A percentile compares a stretch with the other conserved stretches of the same genome.
These are phyloP conservation scores for Fusarium setosum DNA, from an alignment of 2,329 filamentous ascomycete genomes.

Conservation along the genomic window DNA sequence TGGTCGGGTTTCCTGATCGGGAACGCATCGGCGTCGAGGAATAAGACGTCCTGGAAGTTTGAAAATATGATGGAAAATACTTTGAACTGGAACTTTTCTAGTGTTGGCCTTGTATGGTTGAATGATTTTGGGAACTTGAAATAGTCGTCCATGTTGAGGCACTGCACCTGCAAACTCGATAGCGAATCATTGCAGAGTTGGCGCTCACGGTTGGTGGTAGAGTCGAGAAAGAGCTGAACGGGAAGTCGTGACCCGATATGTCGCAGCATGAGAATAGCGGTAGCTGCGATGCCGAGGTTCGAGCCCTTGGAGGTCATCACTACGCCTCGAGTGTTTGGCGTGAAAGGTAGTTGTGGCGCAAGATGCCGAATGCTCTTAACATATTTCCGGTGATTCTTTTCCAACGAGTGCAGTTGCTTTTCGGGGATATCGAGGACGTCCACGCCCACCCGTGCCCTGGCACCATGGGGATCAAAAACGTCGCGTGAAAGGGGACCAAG, in stretches of 20 bases:
- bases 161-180: slow-evolving; percentile 13
- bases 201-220: slow-evolving; percentile 20
- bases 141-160: slow-evolving; percentile 38
- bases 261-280: slow-evolving; percentile 36
- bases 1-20: slow-evolving; percentile 33
- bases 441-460: too few relatives aligned
- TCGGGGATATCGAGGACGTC: slow-evolving; percentile 25
- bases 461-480: too few relatives aligned
- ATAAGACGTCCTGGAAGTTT: slow-evolving; percentile 37
- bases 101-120: slow-evolving; percentile 2
- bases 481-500: too few relatives aligned
- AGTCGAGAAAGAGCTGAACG: slow-evolving; percentile 34
- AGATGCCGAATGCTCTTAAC: slow-evolving; percentile 22
- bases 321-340: slow-evolving; percentile 19
- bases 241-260: slow-evolving; percentile 34
- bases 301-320: slow-evolving; percentile 37
- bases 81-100: slow-evolving; percentile 38
- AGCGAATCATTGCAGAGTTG: slow-evolving; percentile 20
- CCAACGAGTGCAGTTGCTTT: slow-evolving; percentile 22
- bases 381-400: slow-evolving; percentile 26
- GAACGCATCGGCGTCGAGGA: slow-evolving; percentile 40
- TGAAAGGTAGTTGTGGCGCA: slow-evolving; percentile 23
- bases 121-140: slow-evolving; percentile 9
- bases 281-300: slow-evolving; percentile 31
- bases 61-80: slow-evolving; percentile 36